phyloP scores from a whole-genome alignment of 768 basidiomycete species.

The Pleurotus tuber-regium region DNA sequence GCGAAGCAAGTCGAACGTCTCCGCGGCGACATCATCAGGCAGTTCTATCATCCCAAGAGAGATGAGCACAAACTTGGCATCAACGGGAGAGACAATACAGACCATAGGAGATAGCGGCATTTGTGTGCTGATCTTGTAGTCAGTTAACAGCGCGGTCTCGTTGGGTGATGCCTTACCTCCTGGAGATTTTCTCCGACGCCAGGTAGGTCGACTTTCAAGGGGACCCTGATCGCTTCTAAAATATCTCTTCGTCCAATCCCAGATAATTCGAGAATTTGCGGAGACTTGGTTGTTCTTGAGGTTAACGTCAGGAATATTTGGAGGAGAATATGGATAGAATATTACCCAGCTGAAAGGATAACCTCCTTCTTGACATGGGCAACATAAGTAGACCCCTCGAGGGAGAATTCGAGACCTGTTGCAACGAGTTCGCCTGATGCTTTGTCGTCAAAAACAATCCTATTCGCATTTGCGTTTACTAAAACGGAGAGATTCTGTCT shows the following conservation, averaged over 20 bases:
- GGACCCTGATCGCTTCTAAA: background rate
- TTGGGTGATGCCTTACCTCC: background rate
- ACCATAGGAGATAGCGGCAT: background rate
- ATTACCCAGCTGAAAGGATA: background rate
- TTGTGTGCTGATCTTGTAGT: background rate
- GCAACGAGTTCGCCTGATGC: constrained; percentile 20
- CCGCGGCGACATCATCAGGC: background rate
- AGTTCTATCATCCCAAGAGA: background rate
- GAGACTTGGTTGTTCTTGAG: background rate
- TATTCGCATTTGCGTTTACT: background rate
- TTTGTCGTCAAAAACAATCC: background rate
- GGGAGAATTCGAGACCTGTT: constrained; percentile 42
- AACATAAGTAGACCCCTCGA: constrained; percentile 42
- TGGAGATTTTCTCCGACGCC: constrained; percentile 9
- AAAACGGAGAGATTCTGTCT: background rate
- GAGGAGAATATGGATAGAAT: background rate
- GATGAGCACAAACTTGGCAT: background rate
- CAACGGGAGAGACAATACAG: background rate
- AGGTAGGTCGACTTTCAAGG: background rate
- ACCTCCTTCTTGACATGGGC: constrained; percentile 3
- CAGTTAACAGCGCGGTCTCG: background rate
- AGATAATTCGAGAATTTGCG: constrained; percentile 4
- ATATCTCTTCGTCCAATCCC: constrained; percentile 4
- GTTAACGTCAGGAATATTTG: background rate
- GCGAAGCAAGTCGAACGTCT: constrained; percentile 1